These are phyloP conservation scores for Phoenix roebelenii DNA, from an alignment of 176 grass and related monocot species.

Conservation along the genomic window DNA sequence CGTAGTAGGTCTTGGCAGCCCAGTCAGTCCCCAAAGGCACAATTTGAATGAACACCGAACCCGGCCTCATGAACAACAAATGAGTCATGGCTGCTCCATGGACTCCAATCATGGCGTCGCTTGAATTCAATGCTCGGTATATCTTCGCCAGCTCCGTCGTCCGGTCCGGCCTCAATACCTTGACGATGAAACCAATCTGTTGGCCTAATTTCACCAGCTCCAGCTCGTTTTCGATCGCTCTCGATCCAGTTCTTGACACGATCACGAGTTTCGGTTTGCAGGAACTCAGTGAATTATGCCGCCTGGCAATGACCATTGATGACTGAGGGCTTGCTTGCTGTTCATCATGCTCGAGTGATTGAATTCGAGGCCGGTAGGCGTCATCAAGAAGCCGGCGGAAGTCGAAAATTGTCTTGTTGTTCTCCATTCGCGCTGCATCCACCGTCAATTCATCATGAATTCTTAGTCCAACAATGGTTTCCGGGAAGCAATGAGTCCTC, in stretches of 20 bases:
- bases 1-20: slow-evolving; percentile 79
- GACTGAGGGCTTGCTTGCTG: too few species aligned
- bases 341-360: too few species aligned
- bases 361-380: too few species aligned
- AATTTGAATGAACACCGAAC: slow-evolving; percentile 55
- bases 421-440: slow-evolving; percentile 28
- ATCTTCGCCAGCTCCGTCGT: slow-evolving; percentile 58
- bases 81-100: slow-evolving; percentile 75
- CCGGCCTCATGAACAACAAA: slow-evolving; percentile 75
- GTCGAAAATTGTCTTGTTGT: slow-evolving; percentile 8
- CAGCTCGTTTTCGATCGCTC: slow-evolving; percentile 47
- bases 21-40: slow-evolving; percentile 68
- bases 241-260: slow-evolving; percentile 54
- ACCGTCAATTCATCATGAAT: slow-evolving; percentile 74
- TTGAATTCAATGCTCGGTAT: slow-evolving; percentile 46
- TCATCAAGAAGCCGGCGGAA: too few species aligned
- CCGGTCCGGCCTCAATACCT: slow-evolving; percentile 29
- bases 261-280: slow-evolving; percentile 42
- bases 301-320: too few species aligned
- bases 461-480: slow-evolving; percentile 46
- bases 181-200: slow-evolving; percentile 37
- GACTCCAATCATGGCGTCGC: slow-evolving; percentile 65
- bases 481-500: slow-evolving; percentile 66
- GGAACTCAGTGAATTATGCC: too few species aligned
- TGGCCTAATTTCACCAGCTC: slow-evolving; percentile 26